These are phyloP conservation scores for Scenedesmus sp. DNA, from an alignment of 163 green algal species.

Conservation along the genomic window DNA sequence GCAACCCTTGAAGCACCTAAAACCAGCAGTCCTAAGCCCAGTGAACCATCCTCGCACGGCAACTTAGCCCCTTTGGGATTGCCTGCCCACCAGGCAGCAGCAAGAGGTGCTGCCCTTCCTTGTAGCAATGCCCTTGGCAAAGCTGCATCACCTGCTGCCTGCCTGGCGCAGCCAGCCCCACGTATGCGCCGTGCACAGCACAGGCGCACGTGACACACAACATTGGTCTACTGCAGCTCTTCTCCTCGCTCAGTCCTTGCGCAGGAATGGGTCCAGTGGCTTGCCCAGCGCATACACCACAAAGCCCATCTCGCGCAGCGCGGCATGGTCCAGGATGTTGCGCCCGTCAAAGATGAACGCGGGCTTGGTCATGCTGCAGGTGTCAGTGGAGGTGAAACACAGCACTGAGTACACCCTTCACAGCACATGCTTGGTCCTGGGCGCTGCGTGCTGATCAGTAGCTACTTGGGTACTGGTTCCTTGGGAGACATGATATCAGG, in stretches of 20 bases:
- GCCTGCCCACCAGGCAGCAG: neutral
- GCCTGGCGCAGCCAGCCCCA: neutral
- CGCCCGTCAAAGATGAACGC: conserved; percentile 99
- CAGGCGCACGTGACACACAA: neutral
- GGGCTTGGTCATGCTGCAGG: conserved; percentile 93
- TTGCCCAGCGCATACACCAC: conserved; percentile 99
- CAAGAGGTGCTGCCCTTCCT: neutral
- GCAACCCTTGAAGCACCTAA: neutral
- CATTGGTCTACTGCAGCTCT: neutral
- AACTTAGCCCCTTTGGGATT: neutral
- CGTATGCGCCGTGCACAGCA: neutral
- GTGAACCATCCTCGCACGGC: neutral
- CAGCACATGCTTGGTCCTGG: too few relatives aligned
- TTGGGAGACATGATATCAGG: too few relatives aligned
- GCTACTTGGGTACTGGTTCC: too few relatives aligned
- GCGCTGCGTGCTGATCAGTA: too few relatives aligned
- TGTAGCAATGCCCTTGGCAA: neutral
- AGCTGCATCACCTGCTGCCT: neutral
- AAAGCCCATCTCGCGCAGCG: conserved; percentile 95
- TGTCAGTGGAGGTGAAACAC: neutral
- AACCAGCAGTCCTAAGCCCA: neutral
- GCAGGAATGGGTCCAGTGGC: conserved; percentile 96
- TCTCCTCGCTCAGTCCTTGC: conserved; percentile 63
- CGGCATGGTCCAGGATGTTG: conserved; percentile 95
- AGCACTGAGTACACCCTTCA: too few relatives aligned